phyloP scores from a whole-genome alignment of 2,329 filamentous ascomycete genomes.

The Tolypocladium paradoxum region DNA sequence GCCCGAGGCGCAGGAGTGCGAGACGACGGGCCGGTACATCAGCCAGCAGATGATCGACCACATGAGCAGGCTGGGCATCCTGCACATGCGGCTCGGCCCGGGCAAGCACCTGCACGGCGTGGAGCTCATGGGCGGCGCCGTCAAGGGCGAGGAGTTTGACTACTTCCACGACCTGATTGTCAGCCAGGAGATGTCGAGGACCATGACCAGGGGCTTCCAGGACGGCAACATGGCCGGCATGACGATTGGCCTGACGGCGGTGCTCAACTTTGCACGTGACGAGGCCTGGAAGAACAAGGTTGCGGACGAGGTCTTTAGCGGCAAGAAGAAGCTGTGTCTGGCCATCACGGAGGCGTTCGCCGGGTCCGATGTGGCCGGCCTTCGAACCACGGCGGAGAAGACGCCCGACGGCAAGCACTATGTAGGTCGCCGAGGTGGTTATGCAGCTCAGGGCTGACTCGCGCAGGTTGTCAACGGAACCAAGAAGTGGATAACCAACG shows the following conservation, averaged over 20 bases:
- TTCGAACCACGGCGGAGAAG: constrained; percentile 69
- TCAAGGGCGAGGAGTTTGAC: constrained; percentile 73
- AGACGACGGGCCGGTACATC: constrained; percentile 63
- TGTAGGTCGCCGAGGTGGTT: constrained; percentile 26
- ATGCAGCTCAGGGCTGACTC: background rate
- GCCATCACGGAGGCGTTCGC: constrained; percentile 86
- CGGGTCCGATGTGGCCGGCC: constrained; percentile 65
- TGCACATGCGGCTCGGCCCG: constrained; percentile 76
- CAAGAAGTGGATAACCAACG: constrained; percentile 85
- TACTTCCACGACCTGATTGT: constrained; percentile 78
- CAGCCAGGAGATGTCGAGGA: constrained; percentile 59
- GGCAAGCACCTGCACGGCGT: constrained; percentile 71
- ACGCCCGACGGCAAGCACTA: constrained; percentile 66
- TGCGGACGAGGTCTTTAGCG: constrained; percentile 61
- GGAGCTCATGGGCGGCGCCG: constrained; percentile 54
- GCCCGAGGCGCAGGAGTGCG: constrained; percentile 66
- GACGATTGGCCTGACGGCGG: constrained; percentile 70
- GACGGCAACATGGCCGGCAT: constrained; percentile 83
- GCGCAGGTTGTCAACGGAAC: constrained; percentile 51
- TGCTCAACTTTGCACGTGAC: constrained; percentile 68
- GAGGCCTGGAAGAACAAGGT: constrained; percentile 54
- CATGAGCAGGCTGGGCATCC: constrained; percentile 62
- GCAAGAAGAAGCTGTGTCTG: constrained; percentile 79
- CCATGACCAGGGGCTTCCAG: constrained; percentile 68
- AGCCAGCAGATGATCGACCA: constrained; percentile 62